These are phyloP conservation scores for Herpetomonas muscarum DNA, from an alignment of 208 protist genomes.

Conservation along the genomic window DNA sequence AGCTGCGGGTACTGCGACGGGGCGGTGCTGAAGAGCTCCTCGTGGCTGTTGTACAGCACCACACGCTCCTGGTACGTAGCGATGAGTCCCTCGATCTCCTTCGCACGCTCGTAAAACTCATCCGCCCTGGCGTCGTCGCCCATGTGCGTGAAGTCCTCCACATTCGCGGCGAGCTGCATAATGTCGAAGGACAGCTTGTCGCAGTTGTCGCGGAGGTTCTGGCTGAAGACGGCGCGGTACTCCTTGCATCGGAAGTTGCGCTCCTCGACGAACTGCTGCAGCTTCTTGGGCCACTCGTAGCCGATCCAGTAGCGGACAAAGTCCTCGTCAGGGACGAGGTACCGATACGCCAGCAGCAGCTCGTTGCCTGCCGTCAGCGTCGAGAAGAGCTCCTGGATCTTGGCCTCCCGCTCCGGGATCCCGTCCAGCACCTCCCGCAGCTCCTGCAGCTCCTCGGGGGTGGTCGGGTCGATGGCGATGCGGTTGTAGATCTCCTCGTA, in stretches of 20 bases:
- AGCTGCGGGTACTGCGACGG: conserved; percentile 87
- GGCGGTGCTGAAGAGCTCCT: conserved; percentile 84
- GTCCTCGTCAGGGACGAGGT: conserved; percentile 65
- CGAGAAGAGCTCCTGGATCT: conserved; percentile 66
- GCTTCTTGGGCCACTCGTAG: conserved; percentile 88
- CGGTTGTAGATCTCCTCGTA: conserved; percentile 75
- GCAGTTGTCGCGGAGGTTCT: conserved; percentile 84
- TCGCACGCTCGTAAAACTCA: conserved; percentile 85
- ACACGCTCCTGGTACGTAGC: conserved; percentile 61
- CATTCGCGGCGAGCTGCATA: conserved; percentile 67
- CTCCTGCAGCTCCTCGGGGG: conserved; percentile 89
- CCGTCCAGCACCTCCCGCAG: conserved; percentile 75
- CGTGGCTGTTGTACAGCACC: conserved; percentile 84
- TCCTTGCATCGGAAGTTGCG: conserved; percentile 89
- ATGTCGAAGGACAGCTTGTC: conserved; percentile 82
- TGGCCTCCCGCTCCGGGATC: conserved; percentile 63
- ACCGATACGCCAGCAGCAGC: conserved; percentile 79
- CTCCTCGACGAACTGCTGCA: conserved; percentile 88
- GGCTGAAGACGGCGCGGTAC: conserved; percentile 87
- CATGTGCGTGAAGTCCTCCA: conserved; percentile 84
- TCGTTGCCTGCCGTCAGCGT: conserved; percentile 76
- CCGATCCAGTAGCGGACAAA: conserved; percentile 85
- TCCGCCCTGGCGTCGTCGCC: conserved; percentile 83
- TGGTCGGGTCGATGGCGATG: conserved; percentile 73
- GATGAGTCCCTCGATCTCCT: conserved; percentile 68